A percentile compares a stretch with the other conserved stretches of the same genome.
Evolutionary conservation across 2,329 filamentous ascomycete species (phyloP).

Genomic region (Aspergillus viridinutans): DNA sequence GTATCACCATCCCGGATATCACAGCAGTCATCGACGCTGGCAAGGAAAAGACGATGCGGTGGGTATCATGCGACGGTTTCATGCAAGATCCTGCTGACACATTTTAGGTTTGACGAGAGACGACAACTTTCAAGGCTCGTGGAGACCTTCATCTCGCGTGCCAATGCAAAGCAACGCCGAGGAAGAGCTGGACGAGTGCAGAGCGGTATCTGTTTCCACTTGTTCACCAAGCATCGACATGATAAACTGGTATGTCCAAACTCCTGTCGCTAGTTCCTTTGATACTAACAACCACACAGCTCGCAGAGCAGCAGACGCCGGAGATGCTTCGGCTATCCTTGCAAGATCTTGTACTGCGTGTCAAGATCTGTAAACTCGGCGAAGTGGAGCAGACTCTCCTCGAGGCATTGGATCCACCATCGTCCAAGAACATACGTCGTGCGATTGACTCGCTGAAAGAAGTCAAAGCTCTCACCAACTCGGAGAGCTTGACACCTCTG

Average conservation of each 20-base stretch:
- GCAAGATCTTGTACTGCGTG: conserved; percentile 89
- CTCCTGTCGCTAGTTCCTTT: not conserved
- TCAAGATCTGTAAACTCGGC: conserved; percentile 96
- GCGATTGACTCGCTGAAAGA: conserved; percentile 92
- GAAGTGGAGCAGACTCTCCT: conserved; percentile 86
- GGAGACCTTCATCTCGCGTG: conserved; percentile 90
- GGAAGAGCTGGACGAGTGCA: conserved; percentile 94
- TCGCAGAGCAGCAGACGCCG: conserved; percentile 90
- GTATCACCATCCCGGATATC: conserved; percentile 94
- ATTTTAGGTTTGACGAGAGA: conserved; percentile 76
- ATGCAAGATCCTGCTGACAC: conserved; percentile 7
- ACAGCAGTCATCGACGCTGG: conserved; percentile 96
- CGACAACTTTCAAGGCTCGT: conserved; percentile 85
- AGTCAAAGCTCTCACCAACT: conserved; percentile 76
- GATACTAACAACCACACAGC: conserved; percentile 40
- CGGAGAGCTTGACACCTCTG: conserved; percentile 80
- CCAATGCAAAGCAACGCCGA: conserved; percentile 91
- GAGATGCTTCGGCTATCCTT: conserved; percentile 93
- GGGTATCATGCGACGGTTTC: conserved; percentile 3
- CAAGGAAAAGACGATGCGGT: conserved; percentile 89
- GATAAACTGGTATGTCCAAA: conserved; percentile 55
- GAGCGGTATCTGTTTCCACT: conserved; percentile 88
- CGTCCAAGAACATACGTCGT: conserved; percentile 83
- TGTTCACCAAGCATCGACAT: conserved; percentile 87
- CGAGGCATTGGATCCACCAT: conserved; percentile 84